Conservation (phyloP, 805 yeast genomes). For the Saccharomycopsis fodiens region DNA sequence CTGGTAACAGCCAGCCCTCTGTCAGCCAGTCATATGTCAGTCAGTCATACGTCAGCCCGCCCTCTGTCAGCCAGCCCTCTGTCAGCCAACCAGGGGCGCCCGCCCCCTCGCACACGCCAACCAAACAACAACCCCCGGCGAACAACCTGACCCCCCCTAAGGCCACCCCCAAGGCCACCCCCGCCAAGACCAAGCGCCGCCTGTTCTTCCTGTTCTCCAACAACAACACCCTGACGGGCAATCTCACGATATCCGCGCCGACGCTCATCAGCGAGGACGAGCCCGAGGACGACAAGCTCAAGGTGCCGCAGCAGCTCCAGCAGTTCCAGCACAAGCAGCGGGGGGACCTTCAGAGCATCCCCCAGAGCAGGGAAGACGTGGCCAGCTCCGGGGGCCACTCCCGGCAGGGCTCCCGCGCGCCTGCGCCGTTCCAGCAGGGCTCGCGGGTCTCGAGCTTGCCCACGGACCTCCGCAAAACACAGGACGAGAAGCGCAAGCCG, state of each 20-base stretch:
- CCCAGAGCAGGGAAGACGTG: no score
- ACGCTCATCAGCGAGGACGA: not conserved
- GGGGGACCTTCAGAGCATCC: slow-evolving; percentile 2
- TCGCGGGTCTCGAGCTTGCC: not conserved
- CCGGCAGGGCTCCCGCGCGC: not conserved
- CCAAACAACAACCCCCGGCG: not conserved
- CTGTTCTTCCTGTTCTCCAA: slow-evolving; percentile 11
- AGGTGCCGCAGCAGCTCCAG: slow-evolving; percentile 9
- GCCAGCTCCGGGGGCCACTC: slow-evolving; percentile 6
- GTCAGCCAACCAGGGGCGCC: not conserved
- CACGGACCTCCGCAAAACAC: no score
- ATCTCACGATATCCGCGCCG: slow-evolving; percentile 13
- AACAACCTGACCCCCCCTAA: no score
- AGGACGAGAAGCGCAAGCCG: slow-evolving; percentile 1
- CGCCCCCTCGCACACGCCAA: not conserved
- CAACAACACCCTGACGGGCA: not conserved
- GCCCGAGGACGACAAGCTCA: slow-evolving; percentile 1
- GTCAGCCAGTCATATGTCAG: not conserved
- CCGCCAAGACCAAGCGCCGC: slow-evolving; percentile 6
- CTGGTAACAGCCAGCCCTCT: not conserved
- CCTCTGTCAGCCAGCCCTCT: no score
- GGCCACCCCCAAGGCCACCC: no score
- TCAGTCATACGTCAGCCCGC: not conserved
- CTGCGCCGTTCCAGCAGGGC: no score
- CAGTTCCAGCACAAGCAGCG: slow-evolving; percentile 11